Evolutionary conservation across 352 stramenopile genomes (phyloP).

Genomic region (Pythium guiyangense): DNA sequence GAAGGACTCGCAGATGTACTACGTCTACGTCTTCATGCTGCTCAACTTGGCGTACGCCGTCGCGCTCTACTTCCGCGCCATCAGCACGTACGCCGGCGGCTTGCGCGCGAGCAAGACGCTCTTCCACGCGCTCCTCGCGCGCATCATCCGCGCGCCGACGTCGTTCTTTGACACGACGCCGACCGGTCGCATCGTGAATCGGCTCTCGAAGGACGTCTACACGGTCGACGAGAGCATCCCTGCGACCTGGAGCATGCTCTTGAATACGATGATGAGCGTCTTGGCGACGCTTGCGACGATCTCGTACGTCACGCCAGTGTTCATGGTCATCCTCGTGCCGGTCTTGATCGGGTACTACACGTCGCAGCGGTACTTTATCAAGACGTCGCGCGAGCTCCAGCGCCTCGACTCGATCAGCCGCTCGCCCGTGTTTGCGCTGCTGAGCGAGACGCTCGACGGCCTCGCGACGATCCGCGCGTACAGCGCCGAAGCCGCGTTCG

Average conservation of each 20-base stretch:
- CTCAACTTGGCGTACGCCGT: constrained; percentile 63
- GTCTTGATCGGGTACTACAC: constrained; percentile 61
- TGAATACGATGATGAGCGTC: constrained; percentile 69
- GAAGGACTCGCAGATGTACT: constrained; percentile 60
- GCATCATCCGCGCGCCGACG: constrained; percentile 84
- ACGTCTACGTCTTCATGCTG: constrained; percentile 76
- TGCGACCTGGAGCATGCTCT: constrained; percentile 58
- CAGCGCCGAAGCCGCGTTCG: constrained; percentile 44
- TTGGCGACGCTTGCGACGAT: constrained; percentile 62
- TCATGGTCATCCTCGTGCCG: constrained; percentile 77
- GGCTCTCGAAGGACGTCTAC: constrained; percentile 76
- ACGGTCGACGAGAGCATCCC: constrained; percentile 72
- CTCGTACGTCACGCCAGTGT: constrained; percentile 62
- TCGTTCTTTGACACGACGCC: constrained; percentile 85
- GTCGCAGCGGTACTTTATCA: constrained; percentile 92
- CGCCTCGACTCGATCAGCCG: constrained; percentile 92
- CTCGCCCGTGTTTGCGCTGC: constrained; percentile 93
- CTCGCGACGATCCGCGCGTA: constrained; percentile 93
- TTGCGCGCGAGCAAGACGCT: constrained; percentile 55
- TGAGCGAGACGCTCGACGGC: constrained; percentile 94
- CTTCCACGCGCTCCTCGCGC: constrained; percentile 70
- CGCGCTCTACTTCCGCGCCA: constrained; percentile 50
- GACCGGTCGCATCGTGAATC: constrained; percentile 71
- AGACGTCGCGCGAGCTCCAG: constrained; percentile 90
- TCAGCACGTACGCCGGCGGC: constrained; percentile 51